Conservation (phyloP, 2,329 filamentous ascomycete genomes). For the Calonectria montana region DNA sequence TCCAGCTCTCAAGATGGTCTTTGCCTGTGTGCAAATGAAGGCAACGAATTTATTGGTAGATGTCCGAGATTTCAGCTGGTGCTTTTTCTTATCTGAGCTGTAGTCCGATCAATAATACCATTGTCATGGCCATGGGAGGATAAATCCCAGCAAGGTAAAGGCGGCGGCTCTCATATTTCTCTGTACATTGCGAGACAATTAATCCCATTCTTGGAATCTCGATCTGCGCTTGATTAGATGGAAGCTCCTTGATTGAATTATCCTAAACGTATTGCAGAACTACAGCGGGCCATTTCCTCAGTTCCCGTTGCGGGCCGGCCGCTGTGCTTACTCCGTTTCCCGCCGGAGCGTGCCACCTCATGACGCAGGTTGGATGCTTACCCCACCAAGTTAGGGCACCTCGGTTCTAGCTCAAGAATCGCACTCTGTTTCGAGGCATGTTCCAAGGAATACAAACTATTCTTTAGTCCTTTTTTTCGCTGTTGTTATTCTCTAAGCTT, state of each 20-base stretch:
- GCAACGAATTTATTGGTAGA: no score
- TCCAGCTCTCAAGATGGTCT: no score
- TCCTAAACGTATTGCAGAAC: background rate
- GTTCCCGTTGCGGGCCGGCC: background rate
- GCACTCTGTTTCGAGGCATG: background rate
- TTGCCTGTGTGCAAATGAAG: no score
- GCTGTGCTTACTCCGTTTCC: background rate
- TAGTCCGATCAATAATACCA: no score
- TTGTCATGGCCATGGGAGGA: no score
- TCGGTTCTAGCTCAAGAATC: background rate
- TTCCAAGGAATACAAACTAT: background rate
- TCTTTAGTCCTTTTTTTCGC: background rate
- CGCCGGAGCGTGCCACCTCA: conserved; percentile 27
- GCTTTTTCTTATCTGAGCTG: no score
- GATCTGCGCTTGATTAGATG: background rate
- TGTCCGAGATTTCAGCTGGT: no score
- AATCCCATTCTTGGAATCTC: no score
- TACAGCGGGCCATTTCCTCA: background rate
- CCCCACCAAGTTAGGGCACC: background rate
- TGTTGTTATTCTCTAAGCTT: background rate
- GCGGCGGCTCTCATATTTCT: no score
- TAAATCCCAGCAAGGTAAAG: no score
- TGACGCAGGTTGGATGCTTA: background rate
- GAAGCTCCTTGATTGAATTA: background rate
- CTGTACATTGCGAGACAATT: no score